Evolutionary conservation across 2,329 filamentous ascomycete genomes (phyloP).

Genomic region (Setomelanomma holmii): DNA sequence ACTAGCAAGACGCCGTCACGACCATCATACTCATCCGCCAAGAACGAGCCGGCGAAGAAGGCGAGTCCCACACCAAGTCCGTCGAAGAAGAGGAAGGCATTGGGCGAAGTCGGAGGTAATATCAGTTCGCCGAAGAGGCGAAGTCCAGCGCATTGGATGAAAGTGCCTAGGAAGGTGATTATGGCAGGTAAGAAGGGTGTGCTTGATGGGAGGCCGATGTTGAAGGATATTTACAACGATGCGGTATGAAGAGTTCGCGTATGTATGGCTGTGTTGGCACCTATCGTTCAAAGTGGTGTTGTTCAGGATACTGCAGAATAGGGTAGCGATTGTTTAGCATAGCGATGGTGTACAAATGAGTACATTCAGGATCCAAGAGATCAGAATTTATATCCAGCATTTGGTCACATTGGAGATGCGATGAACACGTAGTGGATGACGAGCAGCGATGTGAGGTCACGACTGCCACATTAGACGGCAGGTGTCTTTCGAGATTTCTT

Average conservation of each 20-base stretch:
- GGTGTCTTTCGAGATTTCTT: too few relatives aligned
- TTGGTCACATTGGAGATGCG: background rate
- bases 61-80: slow-evolving; percentile 32
- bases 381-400: too few relatives aligned
- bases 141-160: slow-evolving; percentile 47
- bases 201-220: slow-evolving; percentile 70
- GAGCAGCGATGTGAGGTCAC: too few relatives aligned
- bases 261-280: background rate
- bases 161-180: slow-evolving; percentile 66
- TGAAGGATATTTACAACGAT: slow-evolving; percentile 79
- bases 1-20: slow-evolving; percentile 22
- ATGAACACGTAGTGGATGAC: background rate
- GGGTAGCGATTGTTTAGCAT: background rate
- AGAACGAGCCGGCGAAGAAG: background rate
- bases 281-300: background rate
- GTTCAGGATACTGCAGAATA: background rate
- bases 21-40: background rate
- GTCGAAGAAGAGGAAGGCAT: slow-evolving; percentile 40
- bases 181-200: slow-evolving; percentile 63
- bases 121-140: slow-evolving; percentile 23
- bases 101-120: slow-evolving; percentile 35
- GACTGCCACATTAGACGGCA: too few relatives aligned
- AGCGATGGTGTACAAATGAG: background rate
- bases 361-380: too few relatives aligned
- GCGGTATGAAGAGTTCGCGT: slow-evolving; percentile 13